Evolutionary conservation across 768 basidiomycete species (phyloP), one percentile per base, ranked within the genome.

Genomic region (Lactarius sanguifluus): DNA sequence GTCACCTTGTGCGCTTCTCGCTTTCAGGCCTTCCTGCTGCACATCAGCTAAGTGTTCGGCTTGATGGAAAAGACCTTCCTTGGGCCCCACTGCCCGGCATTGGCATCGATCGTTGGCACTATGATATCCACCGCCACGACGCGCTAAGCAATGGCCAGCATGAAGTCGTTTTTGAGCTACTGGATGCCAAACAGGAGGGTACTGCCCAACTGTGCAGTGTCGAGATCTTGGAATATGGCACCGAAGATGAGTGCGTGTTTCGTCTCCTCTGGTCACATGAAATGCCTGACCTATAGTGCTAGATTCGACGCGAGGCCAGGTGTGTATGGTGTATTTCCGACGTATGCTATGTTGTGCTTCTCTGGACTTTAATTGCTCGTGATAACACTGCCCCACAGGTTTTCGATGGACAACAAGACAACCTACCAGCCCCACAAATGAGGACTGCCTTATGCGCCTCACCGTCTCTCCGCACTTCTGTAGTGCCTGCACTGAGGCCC

Each of bases 391-490:
- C 40, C 4, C 20, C 47, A 23, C 67, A 90, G 89, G 23, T 91
- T 82, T 72, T 89, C 87, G 0, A 80, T 86, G 40, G 74, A 78
- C 45, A 90, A 92, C 71, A 74, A 75, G 60, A 91, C 88, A 0
- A 82, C 83, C 3, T 92, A 89, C 75, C 83, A n/a, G 91, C n/a
- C 91, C 91, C 4, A 92, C 91, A 2, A 90, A 91, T 69, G 86
- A 90, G 66, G 88, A 86, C 74, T 92, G 91, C 73, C 84, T 92
- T 57, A 92, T 93, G 91, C 89, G 91, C 50, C 77, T 78, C 61
- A 86, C 91, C 50, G 85, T 82, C 34, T 80, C 82, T 0, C 86
- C 89, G 62, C 83, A 88, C 72, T 89, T 92, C 73, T 92, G 91
- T 80, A 85, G 80, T 69, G 86, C 84, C 59, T 93, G 91, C 72